A percentile compares a stretch with the other conserved stretches of the same genome.
Conservation (phyloP, 2,329 filamentous ascomycete genomes). For the Neoscytalidium dimidiatum region DNA sequence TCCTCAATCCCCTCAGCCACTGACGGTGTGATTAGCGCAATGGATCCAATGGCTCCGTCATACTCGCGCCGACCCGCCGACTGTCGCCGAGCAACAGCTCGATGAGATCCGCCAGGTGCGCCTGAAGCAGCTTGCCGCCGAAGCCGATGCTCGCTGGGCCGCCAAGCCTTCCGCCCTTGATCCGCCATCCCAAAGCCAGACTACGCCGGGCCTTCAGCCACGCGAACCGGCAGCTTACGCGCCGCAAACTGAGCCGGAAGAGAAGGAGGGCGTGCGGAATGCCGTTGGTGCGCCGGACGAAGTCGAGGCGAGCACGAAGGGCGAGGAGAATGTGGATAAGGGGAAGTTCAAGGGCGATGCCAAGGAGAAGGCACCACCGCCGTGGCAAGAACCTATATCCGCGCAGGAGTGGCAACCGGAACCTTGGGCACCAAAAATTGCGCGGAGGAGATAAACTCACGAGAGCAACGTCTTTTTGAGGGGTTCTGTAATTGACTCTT, state of each 20-base stretch:
- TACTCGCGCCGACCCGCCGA: constrained; percentile 58
- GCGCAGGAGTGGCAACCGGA: constrained; percentile 51
- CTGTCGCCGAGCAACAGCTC: constrained; percentile 59
- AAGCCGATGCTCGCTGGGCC: constrained; percentile 64
- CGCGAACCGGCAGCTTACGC: constrained; percentile 44
- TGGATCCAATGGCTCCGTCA: constrained; percentile 71
- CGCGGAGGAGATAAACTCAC: constrained; percentile 26
- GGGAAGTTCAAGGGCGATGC: constrained; percentile 29
- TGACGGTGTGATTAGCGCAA: constrained; percentile 49
- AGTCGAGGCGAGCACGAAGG: constrained; percentile 29
- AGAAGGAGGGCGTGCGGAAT: constrained; percentile 28
- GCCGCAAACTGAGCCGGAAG: constrained; percentile 32
- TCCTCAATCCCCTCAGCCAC: not conserved
- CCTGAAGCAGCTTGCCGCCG: constrained; percentile 60
- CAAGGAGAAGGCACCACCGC: constrained; percentile 31
- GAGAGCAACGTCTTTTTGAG: no score
- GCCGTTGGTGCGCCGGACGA: constrained; percentile 32
- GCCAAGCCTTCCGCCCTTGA: constrained; percentile 61
- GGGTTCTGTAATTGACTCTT: no score
- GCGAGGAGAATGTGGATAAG: constrained; percentile 27
- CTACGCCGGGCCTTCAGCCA: constrained; percentile 47
- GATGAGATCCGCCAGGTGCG: constrained; percentile 59
- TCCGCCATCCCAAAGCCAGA: constrained; percentile 53
- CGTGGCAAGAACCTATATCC: constrained; percentile 43
- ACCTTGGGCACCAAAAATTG: constrained; percentile 46